A percentile compares a stretch with the other conserved stretches of the same genome.
These are phyloP conservation scores for Paspalum vaginatum DNA, from an alignment of 176 grass and related monocot genomes.

Conservation along the genomic window DNA sequence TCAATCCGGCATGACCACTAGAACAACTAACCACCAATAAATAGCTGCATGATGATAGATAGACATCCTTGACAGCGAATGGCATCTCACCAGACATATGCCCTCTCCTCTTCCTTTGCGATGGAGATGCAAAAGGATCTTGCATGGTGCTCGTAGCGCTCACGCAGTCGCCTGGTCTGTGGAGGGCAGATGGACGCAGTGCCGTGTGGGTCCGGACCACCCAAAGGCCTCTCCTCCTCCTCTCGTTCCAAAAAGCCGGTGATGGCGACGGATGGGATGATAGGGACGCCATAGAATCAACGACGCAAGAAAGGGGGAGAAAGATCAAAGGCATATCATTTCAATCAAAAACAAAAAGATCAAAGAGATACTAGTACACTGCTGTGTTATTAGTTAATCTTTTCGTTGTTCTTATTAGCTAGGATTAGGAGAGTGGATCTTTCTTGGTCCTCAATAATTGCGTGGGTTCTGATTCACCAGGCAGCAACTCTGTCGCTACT, in stretches of 20 bases:
- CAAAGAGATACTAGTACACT: neutral
- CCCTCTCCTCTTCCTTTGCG: neutral
- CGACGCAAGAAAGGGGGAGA: neutral
- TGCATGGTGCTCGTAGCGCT: slow-evolving; percentile 26
- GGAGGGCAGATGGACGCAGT: neutral
- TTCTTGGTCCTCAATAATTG: neutral
- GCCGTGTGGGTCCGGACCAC: slow-evolving; percentile 37
- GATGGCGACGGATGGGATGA: slow-evolving; percentile 39
- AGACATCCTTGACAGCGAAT: neutral
- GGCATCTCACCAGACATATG: neutral
- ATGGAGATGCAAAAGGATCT: neutral
- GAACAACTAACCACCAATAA: neutral
- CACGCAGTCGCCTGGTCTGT: slow-evolving; percentile 16
- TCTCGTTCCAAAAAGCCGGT: slow-evolving; percentile 34
- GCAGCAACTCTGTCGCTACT: slow-evolving; percentile 10
- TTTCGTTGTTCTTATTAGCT: neutral
- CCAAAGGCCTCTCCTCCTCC: neutral
- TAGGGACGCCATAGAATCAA: slow-evolving; percentile 8
- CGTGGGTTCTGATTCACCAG: slow-evolving; percentile 40
- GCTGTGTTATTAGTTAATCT: too few relatives aligned
- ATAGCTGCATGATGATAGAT: neutral
- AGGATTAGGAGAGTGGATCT: neutral
- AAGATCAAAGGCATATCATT: neutral
- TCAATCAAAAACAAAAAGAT: neutral
- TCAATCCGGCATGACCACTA: neutral